These are phyloP conservation scores for Coemansia sp. DNA, from an alignment of 192 early-diverging fungal genomes.

Conservation along the genomic window DNA sequence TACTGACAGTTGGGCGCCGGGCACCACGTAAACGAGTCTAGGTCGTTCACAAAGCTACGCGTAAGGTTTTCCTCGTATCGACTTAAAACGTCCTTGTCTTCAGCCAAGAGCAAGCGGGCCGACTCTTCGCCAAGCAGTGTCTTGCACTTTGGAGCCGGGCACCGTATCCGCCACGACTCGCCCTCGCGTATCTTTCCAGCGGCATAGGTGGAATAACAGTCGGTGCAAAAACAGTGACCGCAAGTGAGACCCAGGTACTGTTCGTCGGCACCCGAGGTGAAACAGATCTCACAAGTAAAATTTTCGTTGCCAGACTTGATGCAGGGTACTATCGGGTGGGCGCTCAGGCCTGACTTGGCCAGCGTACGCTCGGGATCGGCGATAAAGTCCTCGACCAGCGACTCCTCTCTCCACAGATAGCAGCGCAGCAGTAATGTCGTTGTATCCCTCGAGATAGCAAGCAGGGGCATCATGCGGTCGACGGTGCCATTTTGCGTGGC, in stretches of 20 bases:
- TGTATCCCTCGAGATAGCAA: conserved; percentile 33
- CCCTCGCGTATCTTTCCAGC: conserved; percentile 84
- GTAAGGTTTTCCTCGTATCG: conserved; percentile 70
- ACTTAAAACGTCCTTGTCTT: conserved; percentile 38
- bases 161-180: conserved; percentile 84
- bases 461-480: conserved; percentile 34
- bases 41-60: conserved; percentile 92
- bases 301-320: conserved; percentile 27
- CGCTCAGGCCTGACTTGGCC: conserved; percentile 27
- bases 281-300: conserved; percentile 93
- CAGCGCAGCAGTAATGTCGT: conserved; percentile 44
- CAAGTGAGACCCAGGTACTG: conserved; percentile 74
- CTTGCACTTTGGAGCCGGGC: conserved; percentile 73
- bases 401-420: conserved; percentile 48
- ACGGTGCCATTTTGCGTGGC: conserved; percentile 35
- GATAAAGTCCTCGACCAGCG: conserved; percentile 46
- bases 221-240: conserved; percentile 82
- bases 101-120: conserved; percentile 66
- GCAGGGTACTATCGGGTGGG: conserved; percentile 11
- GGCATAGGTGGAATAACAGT: conserved; percentile 86
- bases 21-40: conserved; percentile 83
- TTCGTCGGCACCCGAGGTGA: conserved; percentile 48
- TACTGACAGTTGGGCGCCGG: conserved; percentile 95
- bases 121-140: conserved; percentile 82
- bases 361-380: conserved; percentile 34